phyloP scores from a whole-genome alignment of 2,329 filamentous ascomycete genomes.

The Orbilia ellipsospora region DNA sequence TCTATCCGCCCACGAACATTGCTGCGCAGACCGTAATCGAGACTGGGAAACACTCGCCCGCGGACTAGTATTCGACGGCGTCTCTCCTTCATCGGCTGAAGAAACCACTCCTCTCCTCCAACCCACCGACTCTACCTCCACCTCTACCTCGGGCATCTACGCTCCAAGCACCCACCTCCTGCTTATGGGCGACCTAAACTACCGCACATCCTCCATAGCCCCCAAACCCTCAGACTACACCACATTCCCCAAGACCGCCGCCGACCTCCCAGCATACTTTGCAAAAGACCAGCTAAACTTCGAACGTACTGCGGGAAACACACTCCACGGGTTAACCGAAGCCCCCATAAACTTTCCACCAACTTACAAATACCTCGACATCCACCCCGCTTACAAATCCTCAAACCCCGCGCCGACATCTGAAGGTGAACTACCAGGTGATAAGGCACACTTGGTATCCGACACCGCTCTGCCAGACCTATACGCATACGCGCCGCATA shows the following conservation, averaged over 20 bases:
- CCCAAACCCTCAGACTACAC: constrained; percentile 71
- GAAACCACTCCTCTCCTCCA: constrained; percentile 60
- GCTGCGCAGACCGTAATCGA: constrained; percentile 77
- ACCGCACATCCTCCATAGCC: constrained; percentile 78
- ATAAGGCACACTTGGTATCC: constrained; percentile 62
- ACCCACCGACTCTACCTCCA: constrained; percentile 58
- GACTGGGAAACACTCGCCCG: constrained; percentile 90
- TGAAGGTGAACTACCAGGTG: constrained; percentile 56
- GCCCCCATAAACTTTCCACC: constrained; percentile 81
- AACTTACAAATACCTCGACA: constrained; percentile 82
- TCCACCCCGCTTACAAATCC: background rate
- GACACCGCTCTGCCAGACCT: constrained; percentile 63
- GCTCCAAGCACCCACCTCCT: constrained; percentile 81
- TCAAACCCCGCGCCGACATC: constrained; percentile 63
- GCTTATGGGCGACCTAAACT: constrained; percentile 92
- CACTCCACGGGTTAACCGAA: constrained; percentile 82
- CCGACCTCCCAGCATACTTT: constrained; percentile 68
- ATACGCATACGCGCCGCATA: constrained; percentile 75
- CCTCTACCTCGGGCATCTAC: constrained; percentile 71
- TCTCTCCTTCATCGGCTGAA: constrained; percentile 53
- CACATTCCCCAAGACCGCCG: constrained; percentile 71
- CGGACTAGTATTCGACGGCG: constrained; percentile 75
- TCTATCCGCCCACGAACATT: constrained; percentile 86
- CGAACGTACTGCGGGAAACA: constrained; percentile 75
- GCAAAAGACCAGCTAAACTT: constrained; percentile 80